A percentile compares a stretch with the other conserved stretches of the same genome.
These are phyloP conservation scores for Metschnikowia amazonensis DNA, from an alignment of 805 yeast species.

Conservation along the genomic window DNA sequence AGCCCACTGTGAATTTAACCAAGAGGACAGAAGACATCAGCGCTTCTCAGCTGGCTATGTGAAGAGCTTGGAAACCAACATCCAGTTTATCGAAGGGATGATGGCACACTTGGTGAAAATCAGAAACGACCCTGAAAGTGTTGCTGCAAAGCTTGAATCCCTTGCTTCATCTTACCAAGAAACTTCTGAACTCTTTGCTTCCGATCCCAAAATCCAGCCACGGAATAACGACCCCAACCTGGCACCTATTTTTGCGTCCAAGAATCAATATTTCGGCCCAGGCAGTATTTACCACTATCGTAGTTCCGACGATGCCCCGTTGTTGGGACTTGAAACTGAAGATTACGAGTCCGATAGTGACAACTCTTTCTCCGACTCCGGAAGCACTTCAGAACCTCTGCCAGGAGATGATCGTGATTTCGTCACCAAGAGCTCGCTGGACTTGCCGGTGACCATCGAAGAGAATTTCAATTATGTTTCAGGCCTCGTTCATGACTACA, in stretches of 20 bases:
- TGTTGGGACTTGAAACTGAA: background rate
- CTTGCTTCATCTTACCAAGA: conserved; percentile 11
- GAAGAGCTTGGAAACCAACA: conserved; percentile 18
- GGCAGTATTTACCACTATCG: conserved; percentile 16
- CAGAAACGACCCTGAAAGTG: conserved; percentile 14
- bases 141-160: conserved; percentile 15
- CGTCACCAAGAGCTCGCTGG: background rate
- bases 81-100: conserved; percentile 14
- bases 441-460: conserved; percentile 10
- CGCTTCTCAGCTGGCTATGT: conserved; percentile 18
- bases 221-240: conserved; percentile 6
- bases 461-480: conserved; percentile 14
- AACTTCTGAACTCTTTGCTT: background rate
- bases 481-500: conserved; percentile 12
- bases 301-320: conserved; percentile 1
- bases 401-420: background rate
- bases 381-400: background rate
- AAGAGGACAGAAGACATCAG: conserved; percentile 17
- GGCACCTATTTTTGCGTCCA: conserved; percentile 9
- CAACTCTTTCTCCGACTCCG: background rate
- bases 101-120: conserved; percentile 14
- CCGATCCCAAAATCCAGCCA: conserved; percentile 8
- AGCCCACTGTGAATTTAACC: conserved; percentile 15
- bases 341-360: background rate
- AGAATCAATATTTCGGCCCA: conserved; percentile 17